phyloP scores from a whole-genome alignment of 306 rosid species.

The Rosa multiflora region DNA sequence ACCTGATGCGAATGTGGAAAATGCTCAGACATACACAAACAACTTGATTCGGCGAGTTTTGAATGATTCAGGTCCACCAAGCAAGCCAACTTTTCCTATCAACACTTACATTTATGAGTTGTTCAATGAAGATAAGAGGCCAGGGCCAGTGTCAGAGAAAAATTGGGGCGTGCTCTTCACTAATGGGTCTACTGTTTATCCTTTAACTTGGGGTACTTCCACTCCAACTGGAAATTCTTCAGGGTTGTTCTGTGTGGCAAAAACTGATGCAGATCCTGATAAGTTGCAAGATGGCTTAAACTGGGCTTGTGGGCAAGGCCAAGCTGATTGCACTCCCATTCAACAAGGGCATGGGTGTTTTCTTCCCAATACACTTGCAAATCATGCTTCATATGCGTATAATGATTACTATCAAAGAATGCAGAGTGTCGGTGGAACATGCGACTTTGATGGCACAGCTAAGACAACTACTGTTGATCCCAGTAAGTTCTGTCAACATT shows the following conservation, averaged over 20 bases:
- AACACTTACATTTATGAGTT: constrained; percentile 82
- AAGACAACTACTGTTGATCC: constrained; percentile 56
- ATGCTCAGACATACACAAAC: constrained; percentile 63
- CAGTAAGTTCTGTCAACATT: constrained; percentile 52
- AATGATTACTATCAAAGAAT: constrained; percentile 83
- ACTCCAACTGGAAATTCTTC: constrained; percentile 54
- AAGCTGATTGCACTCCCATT: constrained; percentile 71
- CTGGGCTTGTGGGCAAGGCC: constrained; percentile 97
- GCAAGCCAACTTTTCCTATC: constrained; percentile 66
- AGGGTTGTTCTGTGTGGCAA: constrained; percentile 67
- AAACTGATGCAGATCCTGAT: constrained; percentile 63
- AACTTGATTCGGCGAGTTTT: constrained; percentile 71
- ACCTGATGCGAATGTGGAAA: constrained; percentile 69
- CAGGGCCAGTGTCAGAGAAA: constrained; percentile 70
- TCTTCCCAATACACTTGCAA: constrained; percentile 55
- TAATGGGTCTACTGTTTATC: constrained; percentile 71
- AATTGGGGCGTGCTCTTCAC: constrained; percentile 67
- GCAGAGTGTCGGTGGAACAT: constrained; percentile 76
- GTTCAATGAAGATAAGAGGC: constrained; percentile 89
- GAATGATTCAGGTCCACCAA: constrained; percentile 93
- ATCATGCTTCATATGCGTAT: constrained; percentile 89
- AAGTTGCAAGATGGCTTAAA: constrained; percentile 70
- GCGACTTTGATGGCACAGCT: constrained; percentile 86
- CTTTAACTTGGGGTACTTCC: constrained; percentile 48
- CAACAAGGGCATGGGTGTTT: constrained; percentile 71